Percentiles rank a stretch among this genome's conserved stretches.
phyloP scores from a whole-genome alignment of 257 asterid species.

The Solanum rostratum region DNA sequence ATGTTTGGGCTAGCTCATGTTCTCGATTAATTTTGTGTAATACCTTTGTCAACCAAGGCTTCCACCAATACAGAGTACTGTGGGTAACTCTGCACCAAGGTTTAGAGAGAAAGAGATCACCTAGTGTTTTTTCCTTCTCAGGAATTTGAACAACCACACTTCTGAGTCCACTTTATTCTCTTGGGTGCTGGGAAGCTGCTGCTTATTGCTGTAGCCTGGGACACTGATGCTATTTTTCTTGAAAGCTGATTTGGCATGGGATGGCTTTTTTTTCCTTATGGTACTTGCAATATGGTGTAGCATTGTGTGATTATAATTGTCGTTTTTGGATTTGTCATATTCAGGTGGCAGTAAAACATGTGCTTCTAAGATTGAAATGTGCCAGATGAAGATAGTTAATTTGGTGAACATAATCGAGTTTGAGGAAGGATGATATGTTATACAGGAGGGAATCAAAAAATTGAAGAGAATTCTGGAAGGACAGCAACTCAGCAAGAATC shows the following conservation, averaged over 20 bases:
- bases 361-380: constrained; percentile 2
- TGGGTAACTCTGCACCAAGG: not conserved
- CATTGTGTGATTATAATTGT: not conserved
- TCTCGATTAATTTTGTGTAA: no score
- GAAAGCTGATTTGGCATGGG: not conserved
- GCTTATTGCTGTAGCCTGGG: not conserved
- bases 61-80: not conserved
- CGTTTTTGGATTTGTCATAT: not conserved
- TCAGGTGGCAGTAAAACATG: not conserved
- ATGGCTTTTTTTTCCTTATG: not conserved
- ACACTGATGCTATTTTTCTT: not conserved
- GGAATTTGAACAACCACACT: not conserved
- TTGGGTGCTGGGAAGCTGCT: not conserved
- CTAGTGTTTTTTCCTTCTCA: not conserved
- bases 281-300: not conserved
- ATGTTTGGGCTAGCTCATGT: no score
- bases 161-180: not conserved
- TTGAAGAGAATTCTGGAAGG: constrained; percentile 34
- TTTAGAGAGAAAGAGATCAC: not conserved
- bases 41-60: not conserved
- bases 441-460: constrained; percentile 28
- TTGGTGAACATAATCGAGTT: constrained; percentile 7
- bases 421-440: constrained; percentile 30
- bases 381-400: no score
- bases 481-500: not conserved